phyloP scores from a whole-genome alignment of 2,329 filamentous ascomycete species.

The Fusarium dimerum region DNA sequence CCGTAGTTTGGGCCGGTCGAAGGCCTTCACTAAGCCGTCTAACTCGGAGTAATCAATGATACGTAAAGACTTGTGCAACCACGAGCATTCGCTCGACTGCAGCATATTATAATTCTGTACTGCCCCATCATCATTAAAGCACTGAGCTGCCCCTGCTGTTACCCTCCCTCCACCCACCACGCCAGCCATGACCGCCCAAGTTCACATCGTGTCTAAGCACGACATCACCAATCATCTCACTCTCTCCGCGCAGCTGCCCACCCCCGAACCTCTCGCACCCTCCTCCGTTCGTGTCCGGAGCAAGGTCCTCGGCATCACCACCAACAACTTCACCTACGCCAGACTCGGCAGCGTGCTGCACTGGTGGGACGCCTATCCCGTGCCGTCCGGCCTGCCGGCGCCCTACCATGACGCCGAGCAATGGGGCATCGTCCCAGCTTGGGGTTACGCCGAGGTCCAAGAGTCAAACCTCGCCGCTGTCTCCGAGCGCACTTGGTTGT shows the following conservation, averaged over 20 bases:
- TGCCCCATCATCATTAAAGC: too few relatives aligned
- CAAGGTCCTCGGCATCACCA: neutral
- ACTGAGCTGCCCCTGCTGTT: too few relatives aligned
- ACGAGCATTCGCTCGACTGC: too few relatives aligned
- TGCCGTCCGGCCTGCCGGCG: neutral
- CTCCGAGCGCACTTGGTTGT: neutral
- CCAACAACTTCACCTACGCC: neutral
- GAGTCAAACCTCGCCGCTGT: neutral
- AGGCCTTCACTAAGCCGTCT: too few relatives aligned
- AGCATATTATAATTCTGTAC: too few relatives aligned
- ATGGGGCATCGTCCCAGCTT: neutral
- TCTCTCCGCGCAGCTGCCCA: neutral
- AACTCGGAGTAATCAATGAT: too few relatives aligned
- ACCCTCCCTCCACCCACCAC: too few relatives aligned
- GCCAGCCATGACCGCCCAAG: neutral
- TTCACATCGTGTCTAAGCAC: neutral
- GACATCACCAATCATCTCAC: neutral
- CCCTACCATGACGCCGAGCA: neutral
- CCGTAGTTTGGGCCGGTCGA: too few relatives aligned
- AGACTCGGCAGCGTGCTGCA: neutral
- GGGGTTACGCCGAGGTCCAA: neutral
- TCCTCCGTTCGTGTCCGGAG: neutral
- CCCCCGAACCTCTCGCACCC: neutral
- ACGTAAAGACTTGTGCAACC: too few relatives aligned
- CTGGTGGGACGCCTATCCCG: neutral